Conservation (phyloP, 2,329 filamentous ascomycete genomes). For the Penicillium palitans region DNA sequence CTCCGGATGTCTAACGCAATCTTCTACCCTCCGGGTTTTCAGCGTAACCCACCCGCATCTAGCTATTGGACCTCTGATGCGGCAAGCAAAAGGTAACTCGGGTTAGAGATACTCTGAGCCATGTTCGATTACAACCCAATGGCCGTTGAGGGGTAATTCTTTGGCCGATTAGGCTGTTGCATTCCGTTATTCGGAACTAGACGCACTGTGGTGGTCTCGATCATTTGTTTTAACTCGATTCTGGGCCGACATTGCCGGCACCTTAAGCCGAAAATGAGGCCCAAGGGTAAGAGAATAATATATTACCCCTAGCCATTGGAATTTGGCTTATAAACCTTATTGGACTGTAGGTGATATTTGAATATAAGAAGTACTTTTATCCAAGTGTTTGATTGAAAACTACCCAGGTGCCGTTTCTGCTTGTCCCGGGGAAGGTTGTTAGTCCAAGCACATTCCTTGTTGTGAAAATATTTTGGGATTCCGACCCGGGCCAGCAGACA, state of each 20-base stretch:
- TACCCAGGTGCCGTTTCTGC: no score
- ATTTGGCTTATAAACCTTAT: background rate
- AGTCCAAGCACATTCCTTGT: background rate
- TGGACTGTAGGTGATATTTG: background rate
- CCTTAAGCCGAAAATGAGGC: background rate
- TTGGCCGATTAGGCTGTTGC: background rate
- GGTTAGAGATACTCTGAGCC: background rate
- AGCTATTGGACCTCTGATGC: background rate
- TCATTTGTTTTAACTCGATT: no score
- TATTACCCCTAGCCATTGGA: background rate
- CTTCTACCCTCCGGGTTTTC: background rate
- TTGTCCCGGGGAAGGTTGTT: no score
- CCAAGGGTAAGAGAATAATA: background rate
- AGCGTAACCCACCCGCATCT: background rate
- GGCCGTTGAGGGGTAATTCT: background rate
- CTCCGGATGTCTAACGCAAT: background rate
- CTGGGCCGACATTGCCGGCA: background rate
- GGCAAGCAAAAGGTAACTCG: background rate
- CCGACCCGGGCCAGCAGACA: no score
- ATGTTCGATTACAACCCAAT: background rate
- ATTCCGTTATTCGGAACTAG: background rate
- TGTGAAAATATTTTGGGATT: background rate
- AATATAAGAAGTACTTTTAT: background rate
- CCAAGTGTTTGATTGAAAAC: background rate
- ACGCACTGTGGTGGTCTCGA: background rate